Base-by-base conservation (phyloP, 1,284 basidiomycete genomes). In the Stygiomarasmius scandens region DNA sequence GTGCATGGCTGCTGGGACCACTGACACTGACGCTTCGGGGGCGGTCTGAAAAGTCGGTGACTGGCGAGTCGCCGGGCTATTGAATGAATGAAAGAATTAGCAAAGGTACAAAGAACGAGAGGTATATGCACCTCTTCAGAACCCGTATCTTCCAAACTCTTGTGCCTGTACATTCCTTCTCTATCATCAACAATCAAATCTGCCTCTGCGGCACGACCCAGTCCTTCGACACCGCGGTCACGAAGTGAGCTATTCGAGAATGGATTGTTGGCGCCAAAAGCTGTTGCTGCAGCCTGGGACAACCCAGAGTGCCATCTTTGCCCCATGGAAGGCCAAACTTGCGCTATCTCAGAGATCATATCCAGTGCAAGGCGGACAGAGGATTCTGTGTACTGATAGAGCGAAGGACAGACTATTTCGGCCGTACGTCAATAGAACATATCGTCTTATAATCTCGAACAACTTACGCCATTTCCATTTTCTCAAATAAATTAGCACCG, bases 381-480 rank as follows among this genome's bases (percentile, higher is more conserved):
- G 20, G 50, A 22, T 45, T 54, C 44, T 12, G 60, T 57, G 34
- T 59, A 57, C 5, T 46, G 41, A 24, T 54, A 56, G 9, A 62
- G 55, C 3, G 52, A 46, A 32, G 58, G 60, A 41, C 60, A 62
- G 20, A 62, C 60, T 61, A 23, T 32, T 32, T 8, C 29, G 12
- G 12, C 29, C 5, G 12, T 12, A 32, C 12, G 5, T 32, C 29
- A 32, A 12, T 5, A 32, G 29, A 12, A 32, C 6, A 32, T 32
- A 32, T 32, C 29, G 12, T 6, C 12, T 12, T 5, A 32, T 12
- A 5, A 5, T 32, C 12, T 32, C 12, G 29, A 32, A 49, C 14
- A 27, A 56, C 60, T 22, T 51, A 61, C 60, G 60, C 60, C 60
- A 62, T 47, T 58, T 54, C 60, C 60, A 62, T 49, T 58, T 54